A percentile compares a stretch with the other conserved stretches of the same genome.
These are phyloP conservation scores for Botrytis medusae DNA, from an alignment of 2,329 filamentous ascomycete species.

Conservation along the genomic window DNA sequence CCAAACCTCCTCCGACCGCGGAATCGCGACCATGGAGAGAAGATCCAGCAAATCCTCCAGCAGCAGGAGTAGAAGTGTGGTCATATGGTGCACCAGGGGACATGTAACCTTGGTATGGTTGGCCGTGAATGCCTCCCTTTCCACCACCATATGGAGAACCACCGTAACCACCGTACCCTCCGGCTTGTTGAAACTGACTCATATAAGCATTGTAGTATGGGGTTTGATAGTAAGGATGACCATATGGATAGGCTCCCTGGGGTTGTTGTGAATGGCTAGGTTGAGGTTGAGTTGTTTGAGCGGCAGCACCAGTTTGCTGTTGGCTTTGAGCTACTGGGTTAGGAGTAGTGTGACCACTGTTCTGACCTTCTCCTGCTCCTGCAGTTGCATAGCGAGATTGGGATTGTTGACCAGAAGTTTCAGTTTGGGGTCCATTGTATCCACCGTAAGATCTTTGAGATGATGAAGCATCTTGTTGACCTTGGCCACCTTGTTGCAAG, in stretches of 20 bases:
- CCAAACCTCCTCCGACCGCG: conserved; percentile 37
- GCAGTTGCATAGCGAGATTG: conserved; percentile 59
- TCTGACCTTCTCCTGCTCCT: conserved; percentile 71
- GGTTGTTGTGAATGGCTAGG: conserved; percentile 52
- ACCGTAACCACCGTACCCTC: conserved; percentile 41
- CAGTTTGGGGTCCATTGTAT: conserved; percentile 66
- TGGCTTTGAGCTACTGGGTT: conserved; percentile 67
- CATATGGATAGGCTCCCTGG: conserved; percentile 52
- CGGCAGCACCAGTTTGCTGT: conserved; percentile 45
- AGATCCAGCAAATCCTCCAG: conserved; percentile 37
- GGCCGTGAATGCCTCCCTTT: conserved; percentile 40
- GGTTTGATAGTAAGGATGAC: conserved; percentile 60
- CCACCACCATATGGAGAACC: conserved; percentile 38
- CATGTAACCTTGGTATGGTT: conserved; percentile 41
- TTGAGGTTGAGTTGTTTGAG: conserved; percentile 44
- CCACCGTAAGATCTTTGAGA: conserved; percentile 74
- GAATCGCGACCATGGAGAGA: conserved; percentile 41
- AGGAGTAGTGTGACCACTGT: conserved; percentile 87
- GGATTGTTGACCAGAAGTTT: conserved; percentile 64
- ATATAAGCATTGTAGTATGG: conserved; percentile 63
- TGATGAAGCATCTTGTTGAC: conserved; percentile 70
- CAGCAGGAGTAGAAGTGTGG: conserved; percentile 39
- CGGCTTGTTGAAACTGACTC: conserved; percentile 51
- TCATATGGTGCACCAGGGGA: conserved; percentile 40
- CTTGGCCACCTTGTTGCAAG: conserved; percentile 54